Conservation (phyloP, 768 basidiomycete genomes). For the Xerocomellus chrysenteron region DNA sequence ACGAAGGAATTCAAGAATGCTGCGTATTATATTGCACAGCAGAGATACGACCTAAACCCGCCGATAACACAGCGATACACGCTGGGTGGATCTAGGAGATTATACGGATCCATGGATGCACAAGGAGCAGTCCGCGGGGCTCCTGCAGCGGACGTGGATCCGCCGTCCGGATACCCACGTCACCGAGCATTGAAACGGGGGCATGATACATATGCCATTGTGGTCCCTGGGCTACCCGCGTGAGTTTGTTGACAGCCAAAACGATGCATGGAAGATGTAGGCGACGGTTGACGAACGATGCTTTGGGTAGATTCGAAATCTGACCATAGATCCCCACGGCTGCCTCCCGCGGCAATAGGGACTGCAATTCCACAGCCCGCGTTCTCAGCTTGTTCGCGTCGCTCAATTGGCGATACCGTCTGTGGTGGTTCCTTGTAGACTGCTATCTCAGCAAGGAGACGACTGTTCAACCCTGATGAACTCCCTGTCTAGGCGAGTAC, state of each 20-base stretch:
- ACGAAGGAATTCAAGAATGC: too few species aligned
- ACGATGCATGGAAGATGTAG: slow-evolving; percentile 3
- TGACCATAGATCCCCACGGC: not conserved
- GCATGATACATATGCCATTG: not conserved
- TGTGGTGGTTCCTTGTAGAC: not conserved
- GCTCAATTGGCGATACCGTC: not conserved
- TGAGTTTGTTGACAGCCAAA: not conserved
- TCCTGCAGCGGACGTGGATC: not conserved
- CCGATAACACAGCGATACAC: too few species aligned
- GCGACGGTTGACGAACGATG: not conserved
- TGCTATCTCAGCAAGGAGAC: not conserved
- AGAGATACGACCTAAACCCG: too few species aligned
- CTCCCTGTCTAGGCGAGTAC: slow-evolving; percentile 3
- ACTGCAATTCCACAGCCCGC: not conserved
- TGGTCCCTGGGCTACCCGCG: not conserved
- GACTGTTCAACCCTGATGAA: slow-evolving; percentile 4
- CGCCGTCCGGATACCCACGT: not conserved
- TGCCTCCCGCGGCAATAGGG: not conserved
- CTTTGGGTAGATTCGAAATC: not conserved
- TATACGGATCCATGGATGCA: slow-evolving; percentile 3
- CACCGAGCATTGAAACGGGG: not conserved
- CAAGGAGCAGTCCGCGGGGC: not conserved
- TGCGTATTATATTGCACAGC: too few species aligned
- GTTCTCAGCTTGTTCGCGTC: not conserved
- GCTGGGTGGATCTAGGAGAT: not conserved